Evolutionary conservation across 352 stramenopile species (phyloP), one percentile per base, ranked within the genome.

Genomic region (Thalassiosira hispida): DNA sequence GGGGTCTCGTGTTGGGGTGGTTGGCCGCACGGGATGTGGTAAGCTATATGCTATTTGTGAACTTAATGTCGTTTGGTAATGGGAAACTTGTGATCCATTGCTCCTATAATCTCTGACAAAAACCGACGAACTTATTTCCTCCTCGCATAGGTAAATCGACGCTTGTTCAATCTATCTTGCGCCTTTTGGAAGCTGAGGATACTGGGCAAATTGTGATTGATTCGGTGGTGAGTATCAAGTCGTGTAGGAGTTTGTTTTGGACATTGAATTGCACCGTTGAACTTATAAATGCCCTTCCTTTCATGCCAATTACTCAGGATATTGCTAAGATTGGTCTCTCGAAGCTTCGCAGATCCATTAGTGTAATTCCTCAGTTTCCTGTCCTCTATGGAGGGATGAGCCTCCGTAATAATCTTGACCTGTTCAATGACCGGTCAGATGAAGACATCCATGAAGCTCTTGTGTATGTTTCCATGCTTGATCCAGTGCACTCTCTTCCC

Each of bases 141-240:
- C 31, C 31, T 9, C 8, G 8, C 31, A 38, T 3, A 38, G 31
- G 31, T 70, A 95, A 95, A 66, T 88, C 63, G 3, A 94, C 90
- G 2, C 38, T 95, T n/a, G 65, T 95, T 1, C 79, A 91, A 60
- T 83, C 88, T 23, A 68, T 96, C 7, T 93, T 95, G 52, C 84
- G 92, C n/a, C 63, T 95, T 14, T 76, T 94, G 40, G 83, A 93
- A 66, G 91, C 87, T n/a, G 77, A 92, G 16, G 60, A 76, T n/a
- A n/a, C n/a, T 9, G 95, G 95, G 6, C 70, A 78, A 27, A 96
- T 98, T 51, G 65, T 84, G 27, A 96, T 98, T 55, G 96, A 98
- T 80, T 94, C 94, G 44, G 85, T 98, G n/a, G n/a, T n/a, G n/a
- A n/a, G n/a, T n/a, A n/a, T n/a, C n/a, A n/a, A n/a, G n/a, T n/a